Base-by-base conservation (phyloP, 805 yeast species). In the Peterozyma toletana region DNA sequence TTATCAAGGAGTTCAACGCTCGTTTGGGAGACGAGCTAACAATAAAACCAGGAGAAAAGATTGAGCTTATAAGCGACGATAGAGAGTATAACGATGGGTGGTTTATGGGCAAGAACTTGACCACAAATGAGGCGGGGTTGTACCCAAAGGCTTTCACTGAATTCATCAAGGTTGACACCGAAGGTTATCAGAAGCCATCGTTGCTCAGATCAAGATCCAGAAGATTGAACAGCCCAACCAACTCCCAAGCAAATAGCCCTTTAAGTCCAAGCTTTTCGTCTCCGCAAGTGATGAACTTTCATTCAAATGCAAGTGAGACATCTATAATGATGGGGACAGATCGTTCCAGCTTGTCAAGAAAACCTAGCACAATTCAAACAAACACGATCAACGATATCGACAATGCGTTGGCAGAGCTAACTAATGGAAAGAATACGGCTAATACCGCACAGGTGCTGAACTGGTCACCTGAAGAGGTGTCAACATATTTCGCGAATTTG, bases 61-160 rank as follows among this genome's bases (percentile, higher is more conserved):
- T 93, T 45, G 95, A 88, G 59, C 87, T 93, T 7, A 77, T 93
- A 17, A 87, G 95, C 37, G 96, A 89, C 62, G 99, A 93, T 63
- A 77, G 83, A 49, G 96, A 87, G 56, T 93, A 85, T 62, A 85
- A 86, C 54, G 98, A 93, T 62, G 97, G 98, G 14, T 93, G 99
- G 99, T 93, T 83, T 58, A 84, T 86, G 74, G 96, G 96, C 3
- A 80, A 78, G 47, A 90, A 90, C 53, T 57, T 87, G 40, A 57
- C 75, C 40, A 80, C 91, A 0, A 76, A 78, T 43, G 74, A 77
- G 42, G 91, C 87, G 11, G 99, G 99, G 0, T 67, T 91, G 36
- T 93, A 89, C 57, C 99, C 99, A 11, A 86, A 85, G 51, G 79
- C 88, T 3, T 91, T 91, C 61, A 90, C 97, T 1, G 82, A 82